A percentile compares a stretch with the other conserved stretches of the same genome.
phyloP scores from a whole-genome alignment of 345 rosid genomes.

The Eucalyptus erythrocorys region DNA sequence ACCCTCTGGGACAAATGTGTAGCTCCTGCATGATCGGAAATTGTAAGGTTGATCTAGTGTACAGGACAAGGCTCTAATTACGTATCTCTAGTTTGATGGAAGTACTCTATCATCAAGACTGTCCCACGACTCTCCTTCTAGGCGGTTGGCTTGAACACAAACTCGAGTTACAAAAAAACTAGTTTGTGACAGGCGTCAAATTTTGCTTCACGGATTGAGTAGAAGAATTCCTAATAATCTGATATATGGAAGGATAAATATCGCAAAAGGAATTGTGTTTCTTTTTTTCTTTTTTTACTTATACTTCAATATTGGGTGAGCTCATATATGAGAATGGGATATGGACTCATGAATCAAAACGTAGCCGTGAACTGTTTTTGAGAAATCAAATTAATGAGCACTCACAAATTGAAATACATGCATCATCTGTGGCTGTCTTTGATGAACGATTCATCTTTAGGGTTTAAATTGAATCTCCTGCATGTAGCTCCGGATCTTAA shows the following conservation, averaged over 20 bases:
- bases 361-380: background rate
- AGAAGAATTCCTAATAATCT: background rate
- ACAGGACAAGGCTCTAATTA: background rate
- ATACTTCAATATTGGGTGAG: background rate
- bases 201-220: background rate
- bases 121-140: background rate
- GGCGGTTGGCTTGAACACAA: background rate
- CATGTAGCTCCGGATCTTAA: background rate
- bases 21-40: background rate
- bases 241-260: background rate
- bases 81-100: background rate
- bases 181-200: too few relatives aligned
- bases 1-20: background rate
- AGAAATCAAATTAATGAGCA: background rate
- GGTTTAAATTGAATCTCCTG: background rate
- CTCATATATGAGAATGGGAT: background rate
- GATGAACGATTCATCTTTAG: background rate
- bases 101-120: background rate
- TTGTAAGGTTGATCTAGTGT: background rate
- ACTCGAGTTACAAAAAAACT: background rate
- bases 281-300: background rate
- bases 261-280: background rate
- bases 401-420: background rate
- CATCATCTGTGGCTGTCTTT: background rate
- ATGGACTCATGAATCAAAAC: background rate